Evolutionary conservation across 2,329 filamentous ascomycete genomes (phyloP).

Genomic region (Calonectria montana): DNA sequence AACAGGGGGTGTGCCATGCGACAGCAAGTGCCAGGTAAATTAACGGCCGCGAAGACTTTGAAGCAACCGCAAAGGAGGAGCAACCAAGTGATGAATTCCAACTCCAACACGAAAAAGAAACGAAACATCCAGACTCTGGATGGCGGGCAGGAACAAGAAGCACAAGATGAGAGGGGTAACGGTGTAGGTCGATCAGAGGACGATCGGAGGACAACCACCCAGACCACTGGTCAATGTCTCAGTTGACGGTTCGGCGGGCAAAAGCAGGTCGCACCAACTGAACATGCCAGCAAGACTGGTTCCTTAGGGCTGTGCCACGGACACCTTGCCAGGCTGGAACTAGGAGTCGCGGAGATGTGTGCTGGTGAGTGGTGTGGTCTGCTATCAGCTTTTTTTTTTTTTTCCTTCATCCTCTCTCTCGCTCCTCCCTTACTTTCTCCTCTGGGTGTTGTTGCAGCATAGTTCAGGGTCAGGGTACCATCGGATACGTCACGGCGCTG

Average conservation of each 20-base stretch:
- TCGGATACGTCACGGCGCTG: conserved; percentile 39
- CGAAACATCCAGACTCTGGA: neutral
- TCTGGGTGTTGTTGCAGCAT: neutral
- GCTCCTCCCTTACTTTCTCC: too few species aligned
- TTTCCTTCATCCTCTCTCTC: too few species aligned
- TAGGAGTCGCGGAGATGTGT: neutral
- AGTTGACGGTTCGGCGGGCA: conserved; percentile 25
- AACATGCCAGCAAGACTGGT: neutral
- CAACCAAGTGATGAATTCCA: neutral
- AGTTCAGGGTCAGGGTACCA: conserved; percentile 18
- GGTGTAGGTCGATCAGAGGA: neutral
- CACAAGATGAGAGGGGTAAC: neutral
- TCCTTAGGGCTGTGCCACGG: neutral
- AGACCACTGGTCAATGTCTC: conserved; percentile 46
- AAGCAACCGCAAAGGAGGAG: conserved; percentile 15
- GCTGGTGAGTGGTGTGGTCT: conserved; percentile 23
- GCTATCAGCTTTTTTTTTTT: neutral
- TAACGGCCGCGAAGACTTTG: conserved; percentile 34
- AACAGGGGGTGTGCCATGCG: conserved; percentile 8
- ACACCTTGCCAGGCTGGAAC: neutral
- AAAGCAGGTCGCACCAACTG: neutral
- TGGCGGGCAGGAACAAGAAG: neutral
- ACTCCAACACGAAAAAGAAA: neutral
- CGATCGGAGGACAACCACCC: conserved; percentile 1
- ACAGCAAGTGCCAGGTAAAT: conserved; percentile 35